Conservation (phyloP, 495 filamentous ascomycete genomes). For the Penicillium malachiteum region DNA sequence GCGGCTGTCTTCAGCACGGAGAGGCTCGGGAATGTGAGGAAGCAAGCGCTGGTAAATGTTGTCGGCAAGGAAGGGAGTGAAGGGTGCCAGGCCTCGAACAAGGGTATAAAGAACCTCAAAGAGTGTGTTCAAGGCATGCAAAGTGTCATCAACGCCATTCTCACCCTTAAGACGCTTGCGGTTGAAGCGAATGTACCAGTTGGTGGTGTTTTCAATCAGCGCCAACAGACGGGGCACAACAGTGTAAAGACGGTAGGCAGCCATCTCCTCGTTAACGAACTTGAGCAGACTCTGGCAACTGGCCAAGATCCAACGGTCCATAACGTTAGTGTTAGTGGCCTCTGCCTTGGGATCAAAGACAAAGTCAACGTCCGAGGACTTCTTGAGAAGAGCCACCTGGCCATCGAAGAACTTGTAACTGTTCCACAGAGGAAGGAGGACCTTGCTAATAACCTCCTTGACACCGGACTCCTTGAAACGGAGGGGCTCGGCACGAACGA, state of each 20-base stretch:
- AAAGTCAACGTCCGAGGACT: slow-evolving; percentile 76
- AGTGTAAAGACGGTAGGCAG: slow-evolving; percentile 86
- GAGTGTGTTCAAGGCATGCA: slow-evolving; percentile 91
- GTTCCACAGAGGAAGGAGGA: slow-evolving; percentile 94
- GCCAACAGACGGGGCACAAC: slow-evolving; percentile 86
- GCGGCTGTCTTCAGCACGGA: slow-evolving; percentile 66
- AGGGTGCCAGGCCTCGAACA: slow-evolving; percentile 82
- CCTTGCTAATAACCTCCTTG: slow-evolving; percentile 93
- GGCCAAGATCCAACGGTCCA: slow-evolving; percentile 96
- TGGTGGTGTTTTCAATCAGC: slow-evolving; percentile 93
- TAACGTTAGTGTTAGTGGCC: slow-evolving; percentile 78
- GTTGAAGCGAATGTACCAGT: slow-evolving; percentile 99
- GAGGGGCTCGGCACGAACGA: slow-evolving; percentile 83
- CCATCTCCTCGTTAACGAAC: slow-evolving; percentile 96
- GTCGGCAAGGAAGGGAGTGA: slow-evolving; percentile 94
- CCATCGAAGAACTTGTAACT: slow-evolving; percentile 97
- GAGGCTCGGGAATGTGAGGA: slow-evolving; percentile 67
- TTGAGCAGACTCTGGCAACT: slow-evolving; percentile 88
- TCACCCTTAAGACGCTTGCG: slow-evolving; percentile 93
- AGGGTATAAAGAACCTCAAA: slow-evolving; percentile 94
- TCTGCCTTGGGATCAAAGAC: slow-evolving; percentile 76
- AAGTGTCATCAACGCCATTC: slow-evolving; percentile 81
- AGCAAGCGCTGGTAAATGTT: slow-evolving; percentile 89
- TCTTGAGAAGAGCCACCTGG: slow-evolving; percentile 91
- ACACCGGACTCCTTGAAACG: slow-evolving; percentile 91